Evolutionary conservation across 2,329 filamentous ascomycete genomes (phyloP), one percentile per base, ranked within the genome.

Genomic region (Colletotrichum theobromicola): DNA sequence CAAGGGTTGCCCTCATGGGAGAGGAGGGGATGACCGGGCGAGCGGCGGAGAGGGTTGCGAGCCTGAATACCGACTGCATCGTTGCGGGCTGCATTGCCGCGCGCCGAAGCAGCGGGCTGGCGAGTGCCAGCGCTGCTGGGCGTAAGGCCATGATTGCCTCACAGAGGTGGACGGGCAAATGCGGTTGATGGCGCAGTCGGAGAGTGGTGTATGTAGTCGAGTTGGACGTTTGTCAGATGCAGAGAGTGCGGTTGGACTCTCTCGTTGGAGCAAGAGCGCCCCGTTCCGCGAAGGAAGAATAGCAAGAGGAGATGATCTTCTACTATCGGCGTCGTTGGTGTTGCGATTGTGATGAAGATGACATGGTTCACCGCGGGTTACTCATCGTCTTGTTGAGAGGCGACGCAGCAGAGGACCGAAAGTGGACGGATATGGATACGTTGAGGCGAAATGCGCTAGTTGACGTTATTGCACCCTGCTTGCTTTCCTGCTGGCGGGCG

Each of bases 71-170:
- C 12, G 70, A 69, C 26, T 67, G 74, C 74, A 77, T 76, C 24
- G 74, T 70, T 24, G 76, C 61, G 34, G 76, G 74, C 42, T 61
- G 67, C 70, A 74, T 66, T 46, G 65, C 50, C 24, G 63, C 67
- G 30, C 76, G 58, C 50, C 74, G 74, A 21, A 77, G 35, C 34
- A 74, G 64, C 46, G 71, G 71, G 9, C 71, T 76, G 42, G 64
- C 55, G 60, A 77, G 64, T 65, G 76, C 74, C 73, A 76, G 62
- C 62, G 70, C 74, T 55, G 75, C 75, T 55, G 75, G 75, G 32
- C 70, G 75, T 55, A 71, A 66, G 50, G 75, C 74, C 75, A 76
- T 76, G 72, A 37, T 58, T 68, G 72, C 69, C 68, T 66, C 50
- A 67, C 26, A 61, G 65, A 26, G 37, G 42, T 34, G 12, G 26